Base-by-base conservation (phyloP, 495 filamentous ascomycete genomes). In the Glonium stellatum region DNA sequence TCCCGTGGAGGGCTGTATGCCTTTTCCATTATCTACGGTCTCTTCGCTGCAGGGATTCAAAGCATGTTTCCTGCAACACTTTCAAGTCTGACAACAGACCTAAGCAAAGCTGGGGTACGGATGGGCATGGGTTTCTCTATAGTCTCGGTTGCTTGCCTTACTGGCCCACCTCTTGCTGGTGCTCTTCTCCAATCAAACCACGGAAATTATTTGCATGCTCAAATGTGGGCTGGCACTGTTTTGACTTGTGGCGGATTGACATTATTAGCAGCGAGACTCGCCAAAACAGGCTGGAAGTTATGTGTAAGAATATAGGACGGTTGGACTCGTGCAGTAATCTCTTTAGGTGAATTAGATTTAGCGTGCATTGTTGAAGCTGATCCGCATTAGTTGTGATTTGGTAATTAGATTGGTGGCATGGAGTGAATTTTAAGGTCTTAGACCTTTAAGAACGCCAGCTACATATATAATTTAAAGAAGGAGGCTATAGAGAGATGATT, bases 81-180 rank as follows among this genome's bases (percentile, higher is more conserved):
- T 1, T 60, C 67, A 11, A 65, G 61, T 35, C 37, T 72, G 49
- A 72, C 69, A 4, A 65, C 66, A 11, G 65, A 70, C 49, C 18
- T 72, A 34, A 65, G 52, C 15, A 69, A 70, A 55, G 53, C 68
- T 2, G 71, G 71, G 5, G 68, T 63, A 2, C 44, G 71, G 31
- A 62, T 71, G 54, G 71, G 71, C 13, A 73, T 73, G 70, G 65
- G 57, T 2, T 72, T 72, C 57, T 65, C 64, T n/a, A 64, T 72
- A 39, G 60, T 72, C 3, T 62, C 60, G 15, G 65, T 73, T 50
- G 67, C 69, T 13, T 67, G 63, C 37, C 54, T 73, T 39, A 73
- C 71, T 6, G 71, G 71, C 1, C 69, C 69, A 36, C 69, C 71
- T 13, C 62, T 73, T 34, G 69, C 62, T 1, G 71, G 71, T 10